A percentile compares a stretch with the other conserved stretches of the same genome.
These are phyloP conservation scores for Prunus campanulata DNA, from an alignment of 306 rosid species.

Conservation along the genomic window DNA sequence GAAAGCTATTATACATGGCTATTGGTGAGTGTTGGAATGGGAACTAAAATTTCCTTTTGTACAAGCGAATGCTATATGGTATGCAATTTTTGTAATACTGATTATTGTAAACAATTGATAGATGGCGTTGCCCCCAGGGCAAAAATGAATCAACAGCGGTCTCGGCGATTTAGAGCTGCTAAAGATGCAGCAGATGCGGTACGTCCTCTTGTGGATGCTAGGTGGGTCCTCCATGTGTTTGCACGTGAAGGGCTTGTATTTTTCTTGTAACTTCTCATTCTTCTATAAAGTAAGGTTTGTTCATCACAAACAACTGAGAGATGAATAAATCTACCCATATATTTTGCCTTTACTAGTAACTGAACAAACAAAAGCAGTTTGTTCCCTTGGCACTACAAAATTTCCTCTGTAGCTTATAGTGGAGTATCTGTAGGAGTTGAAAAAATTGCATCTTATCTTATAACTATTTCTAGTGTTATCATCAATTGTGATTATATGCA, in stretches of 20 bases:
- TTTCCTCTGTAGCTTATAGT: neutral
- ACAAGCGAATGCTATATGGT: neutral
- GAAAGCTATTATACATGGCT: slow-evolving; percentile 93
- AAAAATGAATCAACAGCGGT: slow-evolving; percentile 97
- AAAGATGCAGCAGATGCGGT: slow-evolving; percentile 95
- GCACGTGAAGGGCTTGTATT: slow-evolving; percentile 21
- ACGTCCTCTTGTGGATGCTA: slow-evolving; percentile 41
- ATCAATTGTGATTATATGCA: neutral
- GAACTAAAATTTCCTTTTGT: neutral
- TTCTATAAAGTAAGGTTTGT: neutral
- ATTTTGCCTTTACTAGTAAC: neutral
- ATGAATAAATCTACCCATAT: neutral
- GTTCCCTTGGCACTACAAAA: neutral
- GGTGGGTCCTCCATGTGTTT: slow-evolving; percentile 27
- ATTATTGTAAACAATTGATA: slow-evolving; percentile 27
- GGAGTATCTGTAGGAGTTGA: neutral
- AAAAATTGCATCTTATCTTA: neutral
- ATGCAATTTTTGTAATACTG: slow-evolving; percentile 22
- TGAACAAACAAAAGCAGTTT: neutral
- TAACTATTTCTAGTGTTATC: neutral
- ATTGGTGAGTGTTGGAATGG: slow-evolving; percentile 59
- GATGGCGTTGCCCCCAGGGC: slow-evolving; percentile 99
- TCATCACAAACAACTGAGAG: neutral
- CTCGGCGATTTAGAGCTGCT: slow-evolving; percentile 92
- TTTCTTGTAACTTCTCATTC: neutral